Conservation (phyloP, 2,329 filamentous ascomycete genomes). For the Dothideomycetidae sp. region DNA sequence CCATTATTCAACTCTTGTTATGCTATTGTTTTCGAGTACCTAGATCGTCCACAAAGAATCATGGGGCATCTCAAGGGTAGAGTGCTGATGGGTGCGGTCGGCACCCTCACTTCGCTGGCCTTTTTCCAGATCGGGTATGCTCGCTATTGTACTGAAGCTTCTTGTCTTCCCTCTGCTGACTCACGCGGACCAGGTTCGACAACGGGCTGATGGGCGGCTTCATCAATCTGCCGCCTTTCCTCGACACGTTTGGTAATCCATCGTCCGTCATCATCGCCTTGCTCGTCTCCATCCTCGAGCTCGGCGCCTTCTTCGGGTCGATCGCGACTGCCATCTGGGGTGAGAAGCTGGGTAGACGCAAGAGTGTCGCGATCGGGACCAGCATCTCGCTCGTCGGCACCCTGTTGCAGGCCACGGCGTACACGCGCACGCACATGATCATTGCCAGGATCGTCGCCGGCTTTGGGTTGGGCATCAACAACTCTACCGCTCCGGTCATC, state of each 20-base stretch:
- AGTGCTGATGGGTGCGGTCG: slow-evolving; percentile 30
- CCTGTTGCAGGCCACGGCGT: slow-evolving; percentile 15
- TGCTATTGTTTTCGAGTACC: too few species aligned
- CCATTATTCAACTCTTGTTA: too few species aligned
- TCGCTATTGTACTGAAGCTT: slow-evolving; percentile 27
- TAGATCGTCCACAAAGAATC: too few species aligned
- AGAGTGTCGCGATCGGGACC: slow-evolving; percentile 30
- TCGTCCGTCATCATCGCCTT: slow-evolving; percentile 25
- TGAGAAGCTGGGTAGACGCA: slow-evolving; percentile 31
- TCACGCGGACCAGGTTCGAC: slow-evolving; percentile 9
- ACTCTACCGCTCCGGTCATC: slow-evolving; percentile 31
- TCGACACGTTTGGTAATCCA: slow-evolving; percentile 24
- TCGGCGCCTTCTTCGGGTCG: slow-evolving; percentile 33
- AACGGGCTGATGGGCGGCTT: slow-evolving; percentile 16
- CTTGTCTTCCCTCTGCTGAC: background rate
- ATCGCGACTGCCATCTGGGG: slow-evolving; percentile 27
- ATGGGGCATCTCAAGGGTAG: slow-evolving; percentile 23
- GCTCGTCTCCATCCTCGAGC: slow-evolving; percentile 35
- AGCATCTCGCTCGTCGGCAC: slow-evolving; percentile 27
- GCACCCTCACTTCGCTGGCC: slow-evolving; percentile 31
- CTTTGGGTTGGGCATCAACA: slow-evolving; percentile 29
- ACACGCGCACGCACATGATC: slow-evolving; percentile 16
- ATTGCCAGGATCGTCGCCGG: slow-evolving; percentile 17
- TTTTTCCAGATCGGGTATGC: slow-evolving; percentile 37
- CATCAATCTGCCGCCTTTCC: slow-evolving; percentile 29